Evolutionary conservation across 2,329 filamentous ascomycete genomes (phyloP), one percentile per base, ranked within the genome.

Genomic region (Orbilia brochopaga): DNA sequence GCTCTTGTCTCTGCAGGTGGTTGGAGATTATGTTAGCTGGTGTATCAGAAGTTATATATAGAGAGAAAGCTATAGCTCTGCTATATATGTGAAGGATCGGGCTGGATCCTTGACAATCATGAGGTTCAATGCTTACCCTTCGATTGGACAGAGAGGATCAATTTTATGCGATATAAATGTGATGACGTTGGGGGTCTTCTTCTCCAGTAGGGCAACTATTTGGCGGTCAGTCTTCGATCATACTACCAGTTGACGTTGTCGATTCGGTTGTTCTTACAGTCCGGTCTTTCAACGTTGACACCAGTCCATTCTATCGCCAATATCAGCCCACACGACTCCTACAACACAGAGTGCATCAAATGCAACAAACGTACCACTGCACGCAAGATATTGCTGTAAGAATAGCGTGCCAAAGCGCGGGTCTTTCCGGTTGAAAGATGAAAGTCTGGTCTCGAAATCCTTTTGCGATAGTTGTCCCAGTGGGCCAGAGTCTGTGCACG

Each of bases 341-440:
- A 27, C 58, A 69, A 69, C 65, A 62, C 65, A 62, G 2, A 8
- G 30, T 1, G 4, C 2, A 46, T 15, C 6, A 62, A 62, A 69
- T 69, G n/a, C 56, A 59, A 66, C 62, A 66, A 27, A 46, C 64
- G 37, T 58, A 69, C 65, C 65, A 27, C 42, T 62, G 27, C 65
- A 69, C 13, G 59, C 58, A 5, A 69, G 57, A 32, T 62, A 69
- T 17, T 69, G 59, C 44, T 69, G 65, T n/a, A 69, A 54, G 24
- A 69, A 69, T 15, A 50, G 17, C 15, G 65, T 69, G 7, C 65
- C 65, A 42, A 69, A 69, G 32, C 62, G 50, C 5, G 65, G 65
- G 48, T 69, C 65, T 32, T 62, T 69, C 35, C 57, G 32, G 19
- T 59, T 69, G 35, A 57, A 69, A 32, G 55, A 56, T 6, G 58